phyloP scores from a whole-genome alignment of 257 asterid species.

The Thymus mandschuricus region DNA sequence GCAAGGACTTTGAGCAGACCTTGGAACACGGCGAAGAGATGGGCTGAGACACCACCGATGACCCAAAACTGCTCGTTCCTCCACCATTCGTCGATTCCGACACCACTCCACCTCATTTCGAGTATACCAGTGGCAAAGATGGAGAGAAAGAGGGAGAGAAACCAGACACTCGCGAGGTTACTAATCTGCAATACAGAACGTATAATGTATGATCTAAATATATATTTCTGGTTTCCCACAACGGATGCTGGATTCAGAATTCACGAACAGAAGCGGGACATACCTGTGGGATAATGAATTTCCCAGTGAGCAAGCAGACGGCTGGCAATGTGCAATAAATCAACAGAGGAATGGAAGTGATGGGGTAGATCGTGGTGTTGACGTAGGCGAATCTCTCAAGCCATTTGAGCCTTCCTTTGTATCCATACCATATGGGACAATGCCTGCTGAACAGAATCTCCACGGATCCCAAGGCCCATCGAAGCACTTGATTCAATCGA shows the following conservation, averaged over 20 bases:
- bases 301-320: conserved; percentile 91
- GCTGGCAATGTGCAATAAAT: conserved; percentile 90
- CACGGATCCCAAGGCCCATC: conserved; percentile 99
- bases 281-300: conserved; percentile 97
- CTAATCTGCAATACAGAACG: conserved; percentile 66
- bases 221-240: background rate
- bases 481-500: conserved; percentile 97
- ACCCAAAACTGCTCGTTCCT: conserved; percentile 99
- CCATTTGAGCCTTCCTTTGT: conserved; percentile 89
- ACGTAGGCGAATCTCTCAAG: conserved; percentile 91
- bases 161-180: conserved; percentile 92
- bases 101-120: conserved; percentile 99
- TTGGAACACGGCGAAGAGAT: conserved; percentile 90
- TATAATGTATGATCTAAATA: background rate
- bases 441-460: conserved; percentile 93
- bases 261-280: conserved; percentile 5
- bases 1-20: conserved; percentile 97
- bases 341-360: conserved; percentile 89
- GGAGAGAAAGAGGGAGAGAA: conserved; percentile 90
- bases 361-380: conserved; percentile 91
- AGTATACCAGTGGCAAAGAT: conserved; percentile 96
- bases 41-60: conserved; percentile 95
- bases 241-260: background rate
- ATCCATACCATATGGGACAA: conserved; percentile 98
- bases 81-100: conserved; percentile 98